Conservation (phyloP, 192 early-diverging fungal genomes). For the Cladochytrium replicatum region DNA sequence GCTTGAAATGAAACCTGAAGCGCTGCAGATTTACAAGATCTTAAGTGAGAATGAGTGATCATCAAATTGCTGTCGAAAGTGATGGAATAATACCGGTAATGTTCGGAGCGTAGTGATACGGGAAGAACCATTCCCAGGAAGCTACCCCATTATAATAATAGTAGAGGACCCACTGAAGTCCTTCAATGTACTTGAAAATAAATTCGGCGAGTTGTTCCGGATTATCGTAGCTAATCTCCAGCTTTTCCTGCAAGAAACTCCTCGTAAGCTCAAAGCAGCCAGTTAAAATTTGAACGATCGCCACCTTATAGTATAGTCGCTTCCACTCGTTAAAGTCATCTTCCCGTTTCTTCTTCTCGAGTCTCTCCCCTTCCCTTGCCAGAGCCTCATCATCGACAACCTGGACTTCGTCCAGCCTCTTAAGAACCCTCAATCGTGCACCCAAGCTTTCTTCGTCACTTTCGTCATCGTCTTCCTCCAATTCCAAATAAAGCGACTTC, state of each 20-base stretch:
- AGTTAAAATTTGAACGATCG: no score
- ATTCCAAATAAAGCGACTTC: conserved; percentile 31
- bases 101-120: conserved; percentile 88
- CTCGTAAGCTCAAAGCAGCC: no score
- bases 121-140: conserved; percentile 98
- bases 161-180: conserved; percentile 89
- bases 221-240: conserved; percentile 25
- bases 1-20: conserved; percentile 68
- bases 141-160: conserved; percentile 93
- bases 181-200: conserved; percentile 70
- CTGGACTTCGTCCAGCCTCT: conserved; percentile 39
- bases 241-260: conserved; percentile 41
- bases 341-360: conserved; percentile 19
- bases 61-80: neutral
- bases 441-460: conserved; percentile 50
- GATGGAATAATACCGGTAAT: conserved; percentile 17
- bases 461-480: conserved; percentile 50
- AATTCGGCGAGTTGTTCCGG: conserved; percentile 18
- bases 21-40: conserved; percentile 71
- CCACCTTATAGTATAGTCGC: conserved; percentile 33
- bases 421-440: conserved; percentile 29
- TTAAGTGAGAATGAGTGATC: conserved; percentile 37
- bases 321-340: conserved; percentile 52
- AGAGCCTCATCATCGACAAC: conserved; percentile 53
- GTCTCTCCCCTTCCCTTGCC: conserved; percentile 13